Evolutionary conservation across 192 early-diverging fungal genomes (phyloP).

Genomic region (Phlyctochytrium arcticum): DNA sequence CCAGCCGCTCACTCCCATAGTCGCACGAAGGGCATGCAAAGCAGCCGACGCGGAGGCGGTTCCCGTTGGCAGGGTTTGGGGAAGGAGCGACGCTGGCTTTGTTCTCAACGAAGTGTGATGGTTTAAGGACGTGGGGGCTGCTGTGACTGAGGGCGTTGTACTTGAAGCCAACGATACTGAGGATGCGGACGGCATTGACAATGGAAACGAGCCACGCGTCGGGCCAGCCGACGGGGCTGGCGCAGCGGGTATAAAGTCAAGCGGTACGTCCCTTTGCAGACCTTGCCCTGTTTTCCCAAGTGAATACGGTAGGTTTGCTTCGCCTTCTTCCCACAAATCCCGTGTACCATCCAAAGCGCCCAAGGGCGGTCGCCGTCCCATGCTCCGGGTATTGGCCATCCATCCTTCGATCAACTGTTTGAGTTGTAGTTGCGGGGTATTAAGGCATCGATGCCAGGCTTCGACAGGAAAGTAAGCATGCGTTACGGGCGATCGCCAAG

Average conservation of each 20-base stretch:
- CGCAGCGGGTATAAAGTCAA: background rate
- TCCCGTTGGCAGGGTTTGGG: too few relatives aligned
- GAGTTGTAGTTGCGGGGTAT: conserved; percentile 8
- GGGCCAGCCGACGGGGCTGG: background rate
- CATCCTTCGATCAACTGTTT: conserved; percentile 5
- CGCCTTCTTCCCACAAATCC: conserved; percentile 4
- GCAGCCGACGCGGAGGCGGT: too few relatives aligned
- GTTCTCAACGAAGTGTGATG: too few relatives aligned
- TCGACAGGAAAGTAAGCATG: conserved; percentile 12
- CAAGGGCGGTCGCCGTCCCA: conserved; percentile 2
- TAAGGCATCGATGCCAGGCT: conserved; percentile 17
- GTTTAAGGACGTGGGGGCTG: background rate
- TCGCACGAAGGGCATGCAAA: conserved; percentile 5
- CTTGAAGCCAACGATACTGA: too few relatives aligned
- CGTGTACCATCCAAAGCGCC: conserved; percentile 12
- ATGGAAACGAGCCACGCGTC: too few relatives aligned
- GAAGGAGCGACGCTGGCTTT: too few relatives aligned
- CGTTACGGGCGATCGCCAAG: conserved; percentile 16
- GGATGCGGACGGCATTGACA: background rate
- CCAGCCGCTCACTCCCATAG: conserved; percentile 22
- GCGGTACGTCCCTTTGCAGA: too few relatives aligned
- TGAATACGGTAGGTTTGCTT: too few relatives aligned
- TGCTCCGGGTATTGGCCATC: background rate
- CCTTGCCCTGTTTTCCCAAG: too few relatives aligned
- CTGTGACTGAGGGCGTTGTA: too few relatives aligned